These are phyloP conservation scores for Hyaloscypha hepaticicola DNA, from an alignment of 495 filamentous ascomycete species.

Conservation along the genomic window DNA sequence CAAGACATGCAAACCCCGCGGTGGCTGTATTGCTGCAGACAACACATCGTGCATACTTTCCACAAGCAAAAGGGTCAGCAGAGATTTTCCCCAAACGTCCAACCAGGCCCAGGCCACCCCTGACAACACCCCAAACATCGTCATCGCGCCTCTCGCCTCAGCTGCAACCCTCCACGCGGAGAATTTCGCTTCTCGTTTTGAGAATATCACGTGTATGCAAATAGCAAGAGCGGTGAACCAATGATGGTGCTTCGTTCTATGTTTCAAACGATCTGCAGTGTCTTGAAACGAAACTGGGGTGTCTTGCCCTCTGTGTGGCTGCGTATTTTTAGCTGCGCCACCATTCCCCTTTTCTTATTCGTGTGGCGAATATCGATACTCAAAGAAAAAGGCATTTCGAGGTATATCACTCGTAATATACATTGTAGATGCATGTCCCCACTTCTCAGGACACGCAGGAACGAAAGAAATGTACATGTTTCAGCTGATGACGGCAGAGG, in stretches of 20 bases:
- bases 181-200: neutral
- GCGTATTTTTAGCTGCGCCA: neutral
- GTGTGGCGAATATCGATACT: neutral
- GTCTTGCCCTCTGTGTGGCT: neutral
- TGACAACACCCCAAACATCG: neutral
- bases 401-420: neutral
- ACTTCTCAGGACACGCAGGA: neutral
- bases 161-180: neutral
- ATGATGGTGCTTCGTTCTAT: neutral
- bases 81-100: neutral
- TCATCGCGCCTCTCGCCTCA: neutral
- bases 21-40: conserved; percentile 3
- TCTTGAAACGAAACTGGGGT: conserved; percentile 10
- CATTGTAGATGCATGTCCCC: neutral
- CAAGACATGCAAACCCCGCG: neutral
- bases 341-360: neutral
- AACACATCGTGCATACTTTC: conserved; percentile 5
- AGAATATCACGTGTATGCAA: neutral
- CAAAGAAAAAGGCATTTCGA: neutral
- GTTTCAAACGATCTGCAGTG: neutral
- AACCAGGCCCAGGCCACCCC: neutral
- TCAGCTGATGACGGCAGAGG: neutral
- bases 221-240: neutral
- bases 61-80: neutral
- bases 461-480: neutral